Conservation (phyloP, 2,329 filamentous ascomycete genomes). For the Ophiognomonia clavigignenti-juglandacearum region DNA sequence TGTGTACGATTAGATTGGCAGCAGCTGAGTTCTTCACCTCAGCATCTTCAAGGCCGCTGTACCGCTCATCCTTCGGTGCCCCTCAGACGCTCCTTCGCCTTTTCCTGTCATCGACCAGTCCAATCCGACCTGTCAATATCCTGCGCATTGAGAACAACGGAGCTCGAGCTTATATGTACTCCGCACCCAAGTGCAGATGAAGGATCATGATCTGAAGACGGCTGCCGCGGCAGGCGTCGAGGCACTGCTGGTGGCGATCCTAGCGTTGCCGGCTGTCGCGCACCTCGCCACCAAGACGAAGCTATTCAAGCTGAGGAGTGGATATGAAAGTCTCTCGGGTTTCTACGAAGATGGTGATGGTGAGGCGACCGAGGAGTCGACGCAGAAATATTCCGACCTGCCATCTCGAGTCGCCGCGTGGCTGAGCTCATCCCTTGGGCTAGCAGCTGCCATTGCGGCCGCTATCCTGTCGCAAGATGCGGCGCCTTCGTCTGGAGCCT, state of each 20-base stretch:
- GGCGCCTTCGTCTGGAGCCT: background rate
- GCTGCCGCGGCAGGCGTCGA: constrained; percentile 8
- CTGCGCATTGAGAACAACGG: no score
- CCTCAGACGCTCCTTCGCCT: no score
- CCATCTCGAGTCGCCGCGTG: constrained; percentile 22
- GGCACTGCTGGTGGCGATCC: constrained; percentile 12
- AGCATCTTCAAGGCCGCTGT: no score
- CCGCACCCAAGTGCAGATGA: constrained; percentile 5
- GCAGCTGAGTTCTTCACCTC: no score
- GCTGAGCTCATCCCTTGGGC: constrained; percentile 21
- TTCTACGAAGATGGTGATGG: constrained; percentile 28
- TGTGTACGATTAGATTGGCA: no score
- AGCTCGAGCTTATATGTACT: no score
- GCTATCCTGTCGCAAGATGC: constrained; percentile 16
- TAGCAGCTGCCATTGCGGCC: constrained; percentile 22
- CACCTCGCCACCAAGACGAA: constrained; percentile 14
- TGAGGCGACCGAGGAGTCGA: constrained; percentile 27
- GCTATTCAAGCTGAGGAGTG: constrained; percentile 11
- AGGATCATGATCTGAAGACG: constrained; percentile 5
- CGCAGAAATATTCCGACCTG: constrained; percentile 25
- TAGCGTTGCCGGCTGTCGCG: constrained; percentile 19
- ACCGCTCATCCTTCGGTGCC: no score
- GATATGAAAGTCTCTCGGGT: constrained; percentile 19
- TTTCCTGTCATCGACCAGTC: no score
- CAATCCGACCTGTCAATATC: no score